Percentiles rank a stretch among this genome's conserved stretches.
These are phyloP conservation scores for Heliamphora exappendiculata DNA, from an alignment of 148 eudicot genomes.

Conservation along the genomic window DNA sequence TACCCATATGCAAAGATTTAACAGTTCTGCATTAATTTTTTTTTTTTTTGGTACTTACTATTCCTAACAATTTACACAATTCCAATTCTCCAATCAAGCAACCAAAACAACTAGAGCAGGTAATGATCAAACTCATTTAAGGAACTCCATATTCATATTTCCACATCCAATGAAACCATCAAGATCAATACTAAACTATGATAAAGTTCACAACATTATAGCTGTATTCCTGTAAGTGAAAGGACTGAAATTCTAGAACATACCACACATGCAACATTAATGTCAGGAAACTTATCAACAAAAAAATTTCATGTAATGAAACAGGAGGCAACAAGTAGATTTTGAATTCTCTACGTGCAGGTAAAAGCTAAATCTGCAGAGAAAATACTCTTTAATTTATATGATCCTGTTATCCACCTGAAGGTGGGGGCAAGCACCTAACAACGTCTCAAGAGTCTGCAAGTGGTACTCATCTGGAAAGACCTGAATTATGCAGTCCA, in stretches of 20 bases:
- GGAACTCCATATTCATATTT: not conserved
- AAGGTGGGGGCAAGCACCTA: conserved; percentile 93
- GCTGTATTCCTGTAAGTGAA: not conserved
- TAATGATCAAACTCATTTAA: not conserved
- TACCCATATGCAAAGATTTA: not conserved
- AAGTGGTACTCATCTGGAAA: conserved; percentile 99
- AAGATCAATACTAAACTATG: not conserved
- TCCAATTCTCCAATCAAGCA: not conserved
- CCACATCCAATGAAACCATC: not conserved
- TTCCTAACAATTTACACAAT: not conserved
- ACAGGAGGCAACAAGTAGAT: not conserved
- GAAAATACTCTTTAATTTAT: not conserved
- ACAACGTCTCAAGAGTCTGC: conserved; percentile 84
- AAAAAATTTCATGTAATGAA: no score
- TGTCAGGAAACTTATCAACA: no score
- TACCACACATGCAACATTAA: not conserved
- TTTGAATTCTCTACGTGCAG: not conserved
- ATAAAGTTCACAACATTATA: not conserved
- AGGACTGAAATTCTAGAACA: not conserved
- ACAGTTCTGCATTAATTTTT: not conserved
- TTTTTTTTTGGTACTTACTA: not conserved
- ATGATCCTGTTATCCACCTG: conserved; percentile 46
- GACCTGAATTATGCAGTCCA: conserved; percentile 98
- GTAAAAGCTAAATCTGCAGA: not conserved
- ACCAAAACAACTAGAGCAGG: not conserved